Evolutionary conservation across 2,329 filamentous ascomycete species (phyloP).

Genomic region (Ophiostoma piceae): DNA sequence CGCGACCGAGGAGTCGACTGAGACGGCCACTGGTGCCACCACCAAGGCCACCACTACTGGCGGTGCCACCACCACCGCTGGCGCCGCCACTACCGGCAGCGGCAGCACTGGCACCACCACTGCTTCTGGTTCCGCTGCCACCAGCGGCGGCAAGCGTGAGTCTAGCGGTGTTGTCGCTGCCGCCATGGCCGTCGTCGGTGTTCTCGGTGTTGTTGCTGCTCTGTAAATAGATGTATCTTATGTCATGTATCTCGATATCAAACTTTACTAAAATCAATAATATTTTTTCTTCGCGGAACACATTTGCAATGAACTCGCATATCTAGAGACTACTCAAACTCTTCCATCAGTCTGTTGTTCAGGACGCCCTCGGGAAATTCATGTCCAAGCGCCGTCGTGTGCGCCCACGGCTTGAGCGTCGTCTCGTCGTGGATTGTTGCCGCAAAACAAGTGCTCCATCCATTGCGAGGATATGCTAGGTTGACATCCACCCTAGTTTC

Average conservation of each 20-base stretch:
- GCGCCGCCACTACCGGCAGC: neutral
- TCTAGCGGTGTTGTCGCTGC: conserved; percentile 17
- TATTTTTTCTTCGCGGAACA: neutral
- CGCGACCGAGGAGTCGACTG: neutral
- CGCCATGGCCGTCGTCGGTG: conserved; percentile 16
- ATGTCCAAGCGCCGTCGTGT: neutral
- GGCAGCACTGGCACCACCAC: neutral
- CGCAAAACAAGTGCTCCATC: neutral
- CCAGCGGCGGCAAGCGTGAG: conserved; percentile 19
- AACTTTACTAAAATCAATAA: neutral
- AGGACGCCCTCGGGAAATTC: neutral
- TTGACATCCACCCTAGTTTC: neutral
- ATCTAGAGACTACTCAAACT: neutral
- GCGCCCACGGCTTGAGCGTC: neutral
- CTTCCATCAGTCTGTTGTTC: neutral
- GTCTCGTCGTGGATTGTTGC: neutral
- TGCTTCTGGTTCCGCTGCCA: conserved; percentile 4
- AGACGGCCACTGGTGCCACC: conserved; percentile 12
- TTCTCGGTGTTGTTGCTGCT: conserved; percentile 15
- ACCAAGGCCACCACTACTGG: conserved; percentile 7
- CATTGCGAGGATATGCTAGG: neutral
- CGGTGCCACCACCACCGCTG: neutral
- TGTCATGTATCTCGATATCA: neutral
- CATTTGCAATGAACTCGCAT: neutral
- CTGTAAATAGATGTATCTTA: neutral